Evolutionary conservation across 2,329 filamentous ascomycete species (phyloP), one percentile per base, ranked within the genome.

Genomic region (Orbilia javanica): DNA sequence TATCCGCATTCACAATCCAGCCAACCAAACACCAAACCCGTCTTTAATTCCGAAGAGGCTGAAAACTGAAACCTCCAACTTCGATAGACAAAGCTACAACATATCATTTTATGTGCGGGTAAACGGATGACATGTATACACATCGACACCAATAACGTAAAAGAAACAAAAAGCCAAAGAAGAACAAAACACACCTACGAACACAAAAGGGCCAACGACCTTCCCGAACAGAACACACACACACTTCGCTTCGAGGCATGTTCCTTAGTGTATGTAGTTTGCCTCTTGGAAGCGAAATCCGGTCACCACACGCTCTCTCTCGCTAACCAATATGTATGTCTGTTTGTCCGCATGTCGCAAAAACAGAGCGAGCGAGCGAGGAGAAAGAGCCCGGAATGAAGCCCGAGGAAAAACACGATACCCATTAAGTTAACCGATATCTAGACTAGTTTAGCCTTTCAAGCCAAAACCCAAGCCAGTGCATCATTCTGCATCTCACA

Each of bases 221-320:
- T 57, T 29, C 52, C 52, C n/a, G 10, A 57, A 57, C 20, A 44
- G 44, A 36, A 20, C 29, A 2, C 8, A 72, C 34, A 29, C 10
- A 44, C 29, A 15, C 73, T 57, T 77, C 73, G 73, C 73, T 77
- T 77, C 66, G 73, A 77, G 39, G 73, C 62, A 77, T 69, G 60
- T 77, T 67, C 68, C 62, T 31, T 34, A 52, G 27, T 18, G 15
- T 60, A 52, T 48, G 60, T n/a, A n/a, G n/a, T n/a, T n/a, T n/a
- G n/a, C n/a, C n/a, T n/a, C n/a, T 52, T 74, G 62, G 42, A 74
- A 66, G 27, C 44, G 60, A 53, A 65, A 18, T 46, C 11, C 20
- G 15, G 34, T 44, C 22, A 10, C 20, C 8, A 39, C 8, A n/a
- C n/a, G n/a, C n/a, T n/a, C n/a, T n/a, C n/a, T n/a, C 13, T 31